phyloP scores from a whole-genome alignment of 164 flowering plant species.

The Amborella trichopoda region DNA sequence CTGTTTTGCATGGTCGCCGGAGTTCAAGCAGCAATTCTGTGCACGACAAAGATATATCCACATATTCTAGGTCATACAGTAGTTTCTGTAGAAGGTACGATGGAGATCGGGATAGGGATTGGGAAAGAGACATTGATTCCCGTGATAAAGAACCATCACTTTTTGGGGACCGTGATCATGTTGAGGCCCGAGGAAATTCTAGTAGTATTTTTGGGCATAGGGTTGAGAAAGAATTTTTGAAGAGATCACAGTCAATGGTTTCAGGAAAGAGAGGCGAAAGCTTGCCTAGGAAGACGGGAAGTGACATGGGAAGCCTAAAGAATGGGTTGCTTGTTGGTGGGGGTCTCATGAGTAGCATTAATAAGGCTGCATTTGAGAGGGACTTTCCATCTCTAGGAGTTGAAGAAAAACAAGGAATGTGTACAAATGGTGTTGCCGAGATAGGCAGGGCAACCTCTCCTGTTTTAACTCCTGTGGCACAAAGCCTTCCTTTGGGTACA shows the following conservation, averaged over 20 bases:
- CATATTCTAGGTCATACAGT: constrained; percentile 32
- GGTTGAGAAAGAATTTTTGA: constrained; percentile 34
- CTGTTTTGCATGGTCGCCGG: constrained; percentile 44
- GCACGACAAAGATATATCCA: constrained; percentile 20
- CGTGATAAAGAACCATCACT: constrained; percentile 35
- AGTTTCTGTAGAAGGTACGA: constrained; percentile 64
- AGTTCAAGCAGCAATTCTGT: constrained; percentile 59
- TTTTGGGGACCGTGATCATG: constrained; percentile 25
- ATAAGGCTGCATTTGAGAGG: constrained; percentile 45
- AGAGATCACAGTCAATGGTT: constrained; percentile 53
- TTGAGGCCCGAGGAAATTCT: constrained; percentile 23
- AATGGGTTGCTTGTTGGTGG: constrained; percentile 19
- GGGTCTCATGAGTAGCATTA: constrained; percentile 16
- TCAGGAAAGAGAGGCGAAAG: constrained; percentile 42
- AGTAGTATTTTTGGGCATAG: constrained; percentile 19
- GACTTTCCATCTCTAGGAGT: constrained; percentile 61
- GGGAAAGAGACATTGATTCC: constrained; percentile 27
- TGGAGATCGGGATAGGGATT: constrained; percentile 39
- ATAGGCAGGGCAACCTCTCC: constrained; percentile 63
- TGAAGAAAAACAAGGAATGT: constrained; percentile 40
- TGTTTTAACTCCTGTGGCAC: constrained; percentile 39
- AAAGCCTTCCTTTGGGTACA: constrained; percentile 47
- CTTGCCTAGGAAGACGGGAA: constrained; percentile 20
- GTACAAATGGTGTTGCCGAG: constrained; percentile 20
- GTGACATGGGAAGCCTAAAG: constrained; percentile 13